These are phyloP conservation scores for Poronia punctata DNA, from an alignment of 495 filamentous ascomycete genomes.

Conservation along the genomic window DNA sequence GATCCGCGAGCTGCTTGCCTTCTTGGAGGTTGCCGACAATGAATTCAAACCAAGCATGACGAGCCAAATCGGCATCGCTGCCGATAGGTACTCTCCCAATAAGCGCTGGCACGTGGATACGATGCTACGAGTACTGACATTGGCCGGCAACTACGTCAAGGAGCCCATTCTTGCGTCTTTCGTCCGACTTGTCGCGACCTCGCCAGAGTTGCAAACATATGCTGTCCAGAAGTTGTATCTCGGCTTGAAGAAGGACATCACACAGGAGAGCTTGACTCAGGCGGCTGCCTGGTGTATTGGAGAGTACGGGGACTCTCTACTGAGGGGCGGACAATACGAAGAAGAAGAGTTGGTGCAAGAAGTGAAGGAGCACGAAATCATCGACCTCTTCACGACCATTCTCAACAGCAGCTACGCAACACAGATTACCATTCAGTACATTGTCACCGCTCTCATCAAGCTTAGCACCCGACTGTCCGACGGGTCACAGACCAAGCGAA, in stretches of 20 bases:
- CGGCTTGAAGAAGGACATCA: slow-evolving; percentile 88
- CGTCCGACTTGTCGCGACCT: slow-evolving; percentile 89
- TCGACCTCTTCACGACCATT: slow-evolving; percentile 86
- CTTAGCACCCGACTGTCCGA: slow-evolving; percentile 84
- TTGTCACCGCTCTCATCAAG: slow-evolving; percentile 91
- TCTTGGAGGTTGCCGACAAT: slow-evolving; percentile 93
- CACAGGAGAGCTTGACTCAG: slow-evolving; percentile 88
- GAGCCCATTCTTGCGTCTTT: slow-evolving; percentile 97
- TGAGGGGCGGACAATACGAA: slow-evolving; percentile 86
- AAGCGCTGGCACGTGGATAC: slow-evolving; percentile 98
- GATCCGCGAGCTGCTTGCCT: slow-evolving; percentile 85
- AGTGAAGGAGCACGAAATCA: slow-evolving; percentile 81
- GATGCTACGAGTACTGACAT: slow-evolving; percentile 86
- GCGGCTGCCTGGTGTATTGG: slow-evolving; percentile 98
- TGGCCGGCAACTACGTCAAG: slow-evolving; percentile 95
- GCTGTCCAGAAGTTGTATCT: slow-evolving; percentile 91
- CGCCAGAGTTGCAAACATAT: slow-evolving; percentile 90
- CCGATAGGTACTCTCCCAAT: slow-evolving; percentile 89
- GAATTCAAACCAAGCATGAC: slow-evolving; percentile 99
- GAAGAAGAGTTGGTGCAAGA: slow-evolving; percentile 89
- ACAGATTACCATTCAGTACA: slow-evolving; percentile 87
- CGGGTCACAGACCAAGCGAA: slow-evolving; percentile 71
- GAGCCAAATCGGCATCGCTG: slow-evolving; percentile 91
- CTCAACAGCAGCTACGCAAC: slow-evolving; percentile 88
- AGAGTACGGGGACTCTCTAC: slow-evolving; percentile 85